phyloP scores from a whole-genome alignment of 257 asterid species.

The Fraxinus cuspidata region DNA sequence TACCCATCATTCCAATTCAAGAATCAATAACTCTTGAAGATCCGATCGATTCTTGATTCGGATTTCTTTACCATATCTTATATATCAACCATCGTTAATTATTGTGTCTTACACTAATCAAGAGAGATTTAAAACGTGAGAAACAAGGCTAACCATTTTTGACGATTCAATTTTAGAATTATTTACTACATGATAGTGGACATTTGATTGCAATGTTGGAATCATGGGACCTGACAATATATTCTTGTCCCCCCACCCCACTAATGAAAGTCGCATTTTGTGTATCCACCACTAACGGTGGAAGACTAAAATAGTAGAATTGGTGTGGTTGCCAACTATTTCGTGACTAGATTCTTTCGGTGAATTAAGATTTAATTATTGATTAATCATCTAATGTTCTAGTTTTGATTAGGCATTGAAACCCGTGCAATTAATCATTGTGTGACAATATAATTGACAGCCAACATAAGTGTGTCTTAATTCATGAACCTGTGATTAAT shows the following conservation, averaged over 20 bases:
- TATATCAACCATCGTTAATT: too few species aligned
- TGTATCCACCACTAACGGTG: background rate
- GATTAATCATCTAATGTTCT: background rate
- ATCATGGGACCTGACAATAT: background rate
- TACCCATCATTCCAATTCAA: too few species aligned
- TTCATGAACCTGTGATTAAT: background rate
- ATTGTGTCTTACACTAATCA: too few species aligned
- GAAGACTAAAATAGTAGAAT: background rate
- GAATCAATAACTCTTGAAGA: too few species aligned
- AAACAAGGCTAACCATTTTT: background rate
- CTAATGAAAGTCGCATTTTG: background rate
- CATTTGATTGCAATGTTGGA: background rate
- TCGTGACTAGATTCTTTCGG: background rate
- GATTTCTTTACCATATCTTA: too few species aligned
- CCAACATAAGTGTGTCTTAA: background rate
- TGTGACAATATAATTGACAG: background rate
- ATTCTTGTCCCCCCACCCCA: background rate
- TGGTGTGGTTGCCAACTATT: background rate
- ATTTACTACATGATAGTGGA: background rate
- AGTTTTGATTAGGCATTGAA: background rate
- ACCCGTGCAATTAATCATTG: background rate
- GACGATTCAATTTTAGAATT: background rate
- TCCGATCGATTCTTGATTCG: too few species aligned
- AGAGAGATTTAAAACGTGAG: background rate
- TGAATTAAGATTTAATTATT: background rate